A percentile compares a stretch with the other conserved stretches of the same genome.
phyloP scores from a whole-genome alignment of 2,329 filamentous ascomycete species.

The Ophiosphaerella narmari region DNA sequence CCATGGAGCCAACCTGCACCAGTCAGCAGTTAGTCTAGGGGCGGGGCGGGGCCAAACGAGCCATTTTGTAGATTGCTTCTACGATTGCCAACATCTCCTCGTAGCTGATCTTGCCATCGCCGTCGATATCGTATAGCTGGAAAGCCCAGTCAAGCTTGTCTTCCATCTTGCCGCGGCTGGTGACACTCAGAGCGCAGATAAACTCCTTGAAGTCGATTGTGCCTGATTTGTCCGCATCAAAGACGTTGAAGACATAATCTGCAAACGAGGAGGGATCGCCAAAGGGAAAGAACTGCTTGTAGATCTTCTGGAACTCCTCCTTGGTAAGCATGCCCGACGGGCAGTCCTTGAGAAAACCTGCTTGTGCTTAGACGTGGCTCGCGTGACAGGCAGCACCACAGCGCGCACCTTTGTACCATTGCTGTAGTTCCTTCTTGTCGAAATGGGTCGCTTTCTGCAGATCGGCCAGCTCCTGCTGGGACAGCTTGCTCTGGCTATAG shows the following conservation, averaged over 20 bases:
- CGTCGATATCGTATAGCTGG: slow-evolving; percentile 98
- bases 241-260: slow-evolving; percentile 99
- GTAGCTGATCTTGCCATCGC: slow-evolving; percentile 98
- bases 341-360: slow-evolving; percentile 98
- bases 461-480: slow-evolving; percentile 91
- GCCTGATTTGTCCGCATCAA: slow-evolving; percentile 95
- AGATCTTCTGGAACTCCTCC: slow-evolving; percentile 99
- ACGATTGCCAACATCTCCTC: slow-evolving; percentile 99
- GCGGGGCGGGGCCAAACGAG: slow-evolving; percentile 46
- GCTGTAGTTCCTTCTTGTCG: slow-evolving; percentile 98
- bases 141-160: slow-evolving; percentile 99
- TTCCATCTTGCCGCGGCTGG: slow-evolving; percentile 97
- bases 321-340: slow-evolving; percentile 96
- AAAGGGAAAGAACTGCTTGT: slow-evolving; percentile 99
- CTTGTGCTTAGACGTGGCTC: slow-evolving; percentile 21
- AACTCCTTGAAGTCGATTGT: slow-evolving; percentile 99
- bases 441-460: slow-evolving; percentile 97
- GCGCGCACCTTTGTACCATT: slow-evolving; percentile 96
- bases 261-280: slow-evolving; percentile 96
- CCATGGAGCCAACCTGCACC: slow-evolving; percentile 91
- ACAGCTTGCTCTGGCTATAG: slow-evolving; percentile 93
- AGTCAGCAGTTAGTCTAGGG: slow-evolving; percentile 17
- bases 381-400: background rate
- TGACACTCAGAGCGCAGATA: slow-evolving; percentile 96
- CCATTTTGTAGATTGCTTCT: slow-evolving; percentile 99